These are phyloP conservation scores for Populus hybrid DNA, from an alignment of 441 rosid genomes.

Conservation along the genomic window DNA sequence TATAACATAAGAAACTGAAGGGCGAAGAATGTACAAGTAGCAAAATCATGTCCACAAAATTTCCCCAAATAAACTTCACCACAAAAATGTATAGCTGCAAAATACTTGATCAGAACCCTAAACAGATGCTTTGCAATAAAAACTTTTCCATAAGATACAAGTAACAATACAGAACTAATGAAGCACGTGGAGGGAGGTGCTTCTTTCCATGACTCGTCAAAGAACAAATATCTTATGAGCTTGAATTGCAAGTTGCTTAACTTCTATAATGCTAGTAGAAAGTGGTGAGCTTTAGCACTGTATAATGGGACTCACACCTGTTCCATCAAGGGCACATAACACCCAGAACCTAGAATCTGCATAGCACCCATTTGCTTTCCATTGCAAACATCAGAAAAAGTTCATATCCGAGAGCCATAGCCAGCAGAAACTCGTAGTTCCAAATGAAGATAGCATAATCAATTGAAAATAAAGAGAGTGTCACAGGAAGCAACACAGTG, in stretches of 20 bases:
- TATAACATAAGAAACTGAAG: constrained; percentile 4
- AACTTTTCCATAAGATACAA: not conserved
- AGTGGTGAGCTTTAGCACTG: not conserved
- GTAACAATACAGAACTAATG: not conserved
- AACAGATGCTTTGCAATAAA: not conserved
- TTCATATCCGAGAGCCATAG: not conserved
- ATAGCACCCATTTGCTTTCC: not conserved
- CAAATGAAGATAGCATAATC: not conserved
- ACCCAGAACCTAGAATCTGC: not conserved
- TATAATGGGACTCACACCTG: not conserved
- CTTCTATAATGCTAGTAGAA: not conserved
- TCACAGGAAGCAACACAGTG: not conserved
- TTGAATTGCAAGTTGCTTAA: not conserved
- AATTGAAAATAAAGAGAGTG: not conserved
- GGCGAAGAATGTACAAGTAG: not conserved
- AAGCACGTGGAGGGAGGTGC: no score
- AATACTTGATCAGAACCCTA: not conserved
- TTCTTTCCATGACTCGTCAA: not conserved
- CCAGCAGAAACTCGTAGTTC: not conserved
- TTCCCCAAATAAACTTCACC: not conserved
- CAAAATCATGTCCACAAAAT: not conserved
- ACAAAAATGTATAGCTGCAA: not conserved
- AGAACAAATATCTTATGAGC: not conserved
- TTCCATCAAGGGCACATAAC: not conserved
- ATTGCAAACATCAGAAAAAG: not conserved